Base-by-base conservation (phyloP, 345 rosid species). In the Jatropha curcas region DNA sequence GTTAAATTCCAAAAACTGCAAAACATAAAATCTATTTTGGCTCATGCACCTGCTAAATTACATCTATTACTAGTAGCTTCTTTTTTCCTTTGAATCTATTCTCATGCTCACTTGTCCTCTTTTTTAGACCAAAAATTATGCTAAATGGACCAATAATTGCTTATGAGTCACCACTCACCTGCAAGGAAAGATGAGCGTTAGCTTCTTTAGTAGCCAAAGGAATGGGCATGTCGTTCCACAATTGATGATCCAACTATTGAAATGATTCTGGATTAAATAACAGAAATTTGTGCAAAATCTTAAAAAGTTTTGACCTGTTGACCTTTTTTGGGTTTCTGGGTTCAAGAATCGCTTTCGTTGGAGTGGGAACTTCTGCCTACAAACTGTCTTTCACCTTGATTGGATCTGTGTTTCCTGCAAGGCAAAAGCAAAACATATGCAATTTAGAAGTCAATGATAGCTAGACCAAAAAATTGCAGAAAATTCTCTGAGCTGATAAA, bases 351-450 rank as follows among this genome's bases (percentile, higher is more conserved):
- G 3, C 43, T 70, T 35, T 64, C 65, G 6, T 25, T 31, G 35
- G 48, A 31, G 57, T 2, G 33, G 4, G 37, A 55, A 51, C 70
- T 45, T 53, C 55, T 55, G 55, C 74, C 45, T 39, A 61, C 51
- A 20, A 9, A 35, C 2, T 10, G 16, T 60, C 63, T 61, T 27
- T 53, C 70, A 12, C 25, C 30, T 51, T 51, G 30, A 35, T 5
- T 64, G 35, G 31, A 46, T 63, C 64, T 56, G 28, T 39, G 17
- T 57, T 57, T 64, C 71, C 66, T 70, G 51, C 31, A 46, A 31
- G 52, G 17, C 65, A 33, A 48, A 56, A 25, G 4, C 51, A 60
- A 39, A 14, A 17, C 25, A 7, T 60, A 8, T 22, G 25, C 48
- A 43, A 22, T 19, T 34, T 30, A 12, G 41, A 46, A 48, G 16